Conservation (phyloP, 192 early-diverging fungal species). For the Funneliformis geosporum region DNA sequence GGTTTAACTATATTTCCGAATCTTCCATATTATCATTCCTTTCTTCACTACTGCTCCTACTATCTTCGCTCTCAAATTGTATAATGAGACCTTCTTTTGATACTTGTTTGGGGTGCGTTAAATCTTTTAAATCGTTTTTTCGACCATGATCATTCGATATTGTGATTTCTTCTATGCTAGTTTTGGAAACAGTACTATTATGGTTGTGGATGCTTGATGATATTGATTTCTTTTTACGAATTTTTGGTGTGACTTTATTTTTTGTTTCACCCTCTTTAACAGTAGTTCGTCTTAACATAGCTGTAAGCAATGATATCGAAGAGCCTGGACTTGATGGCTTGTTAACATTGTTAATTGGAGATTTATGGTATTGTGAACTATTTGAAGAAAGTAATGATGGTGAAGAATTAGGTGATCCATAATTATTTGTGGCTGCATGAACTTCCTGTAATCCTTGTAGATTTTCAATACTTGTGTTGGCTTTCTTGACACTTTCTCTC, state of each 20-base stretch:
- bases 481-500: conserved; percentile 2
- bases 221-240: not conserved
- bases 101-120: not conserved
- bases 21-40: not conserved
- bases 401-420: not conserved
- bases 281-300: conserved; percentile 19
- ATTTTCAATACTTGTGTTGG: not conserved
- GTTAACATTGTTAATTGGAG: not conserved
- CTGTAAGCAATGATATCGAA: conserved; percentile 25
- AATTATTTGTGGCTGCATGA: not conserved
- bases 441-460: not conserved
- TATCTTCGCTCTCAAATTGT: not conserved
- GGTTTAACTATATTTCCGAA: not conserved
- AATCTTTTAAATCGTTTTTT: not conserved
- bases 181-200: not conserved
- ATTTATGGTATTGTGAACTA: not conserved
- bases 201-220: not conserved
- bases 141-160: not conserved
- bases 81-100: not conserved
- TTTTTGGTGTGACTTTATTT: not conserved
- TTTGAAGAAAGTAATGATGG: not conserved
- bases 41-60: not conserved
- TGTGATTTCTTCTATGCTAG: not conserved
- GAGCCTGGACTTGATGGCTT: not conserved
- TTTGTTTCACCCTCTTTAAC: not conserved